Base-by-base conservation (phyloP, 306 rosid species). In the Malus sylvestris region DNA sequence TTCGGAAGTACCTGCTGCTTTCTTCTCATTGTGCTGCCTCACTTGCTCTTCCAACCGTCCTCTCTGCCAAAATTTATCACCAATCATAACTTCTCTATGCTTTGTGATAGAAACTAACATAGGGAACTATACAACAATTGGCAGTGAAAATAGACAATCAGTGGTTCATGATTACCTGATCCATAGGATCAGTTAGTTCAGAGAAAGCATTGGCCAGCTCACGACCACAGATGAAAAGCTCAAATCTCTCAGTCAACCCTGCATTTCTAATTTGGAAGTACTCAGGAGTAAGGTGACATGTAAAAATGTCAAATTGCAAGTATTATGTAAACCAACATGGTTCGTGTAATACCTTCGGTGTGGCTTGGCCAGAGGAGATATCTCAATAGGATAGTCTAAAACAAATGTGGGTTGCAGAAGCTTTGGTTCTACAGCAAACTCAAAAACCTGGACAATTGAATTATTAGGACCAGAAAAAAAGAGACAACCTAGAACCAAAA, bases 191-290 rank as follows among this genome's bases (percentile, higher is more conserved):
- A 14, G 97, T 95, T 85, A 95, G 81, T 80, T 95, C 98, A 4
- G 98, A 95, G 88, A 95, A 95, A 53, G 98, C 98, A 83, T 92
- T 95, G 76, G 91, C 97, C 86, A 95, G 79, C 87, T 95, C 98
- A 78, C 98, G 97, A 45, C 98, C 98, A 78, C 98, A 95, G 72
- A 95, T 84, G 83, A 90, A 92, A 80, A 95, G 97, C 81, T 95
- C 98, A 83, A 95, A 92, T 64, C 98, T 86, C 84, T 95, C 98
- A 0, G 97, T 95, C 85, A 95, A 81, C 78, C 96, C 97, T 72
- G 85, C 75, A 81, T 82, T 89, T 80, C 98, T 94, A 75, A 72
- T 76, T 40, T 40, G 71, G 74, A 75, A 80, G 62, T 81, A 79
- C 40, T 8, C 16, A 72, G 77, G 42, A 68, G 81, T 77, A 57